phyloP scores from a whole-genome alignment of 306 rosid genomes.

The Lablab purpureus region DNA sequence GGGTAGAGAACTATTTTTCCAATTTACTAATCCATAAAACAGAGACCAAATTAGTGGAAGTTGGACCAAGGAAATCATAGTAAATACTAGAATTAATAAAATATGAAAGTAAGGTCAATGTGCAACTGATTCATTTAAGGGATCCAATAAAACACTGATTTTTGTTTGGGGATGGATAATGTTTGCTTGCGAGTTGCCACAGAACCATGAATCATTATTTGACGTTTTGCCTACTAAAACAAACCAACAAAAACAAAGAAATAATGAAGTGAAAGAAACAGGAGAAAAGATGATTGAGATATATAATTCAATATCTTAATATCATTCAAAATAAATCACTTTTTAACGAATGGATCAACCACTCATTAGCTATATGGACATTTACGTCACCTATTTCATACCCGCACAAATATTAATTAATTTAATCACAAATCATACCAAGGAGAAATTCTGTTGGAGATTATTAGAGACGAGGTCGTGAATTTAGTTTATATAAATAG shows the following conservation, averaged over 20 bases:
- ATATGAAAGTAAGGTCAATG: conserved; percentile 29
- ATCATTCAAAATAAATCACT: background rate
- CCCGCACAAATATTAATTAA: too few relatives aligned
- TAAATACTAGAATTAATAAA: background rate
- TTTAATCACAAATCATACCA: background rate
- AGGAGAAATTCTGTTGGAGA: too few relatives aligned
- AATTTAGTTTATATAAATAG: too few relatives aligned
- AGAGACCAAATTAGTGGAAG: background rate
- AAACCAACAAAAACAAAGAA: background rate
- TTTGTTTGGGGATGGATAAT: conserved; percentile 33
- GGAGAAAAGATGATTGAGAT: conserved; percentile 23
- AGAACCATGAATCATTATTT: conserved; percentile 22
- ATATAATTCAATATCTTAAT: conserved; percentile 1
- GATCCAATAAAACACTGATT: conserved; percentile 18
- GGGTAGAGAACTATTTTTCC: background rate
- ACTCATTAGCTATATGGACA: background rate
- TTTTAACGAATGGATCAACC: conserved; percentile 5
- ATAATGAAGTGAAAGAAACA: background rate
- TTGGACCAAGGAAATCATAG: conserved; percentile 8
- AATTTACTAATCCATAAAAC: background rate
- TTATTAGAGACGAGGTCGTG: too few relatives aligned
- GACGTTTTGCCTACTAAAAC: background rate
- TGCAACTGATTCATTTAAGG: conserved; percentile 16
- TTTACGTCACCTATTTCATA: background rate
- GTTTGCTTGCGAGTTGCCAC: conserved; percentile 30